A percentile compares a stretch with the other conserved stretches of the same genome.
Conservation (phyloP, 2,329 filamentous ascomycete genomes). For the Alternaria conjuncta region DNA sequence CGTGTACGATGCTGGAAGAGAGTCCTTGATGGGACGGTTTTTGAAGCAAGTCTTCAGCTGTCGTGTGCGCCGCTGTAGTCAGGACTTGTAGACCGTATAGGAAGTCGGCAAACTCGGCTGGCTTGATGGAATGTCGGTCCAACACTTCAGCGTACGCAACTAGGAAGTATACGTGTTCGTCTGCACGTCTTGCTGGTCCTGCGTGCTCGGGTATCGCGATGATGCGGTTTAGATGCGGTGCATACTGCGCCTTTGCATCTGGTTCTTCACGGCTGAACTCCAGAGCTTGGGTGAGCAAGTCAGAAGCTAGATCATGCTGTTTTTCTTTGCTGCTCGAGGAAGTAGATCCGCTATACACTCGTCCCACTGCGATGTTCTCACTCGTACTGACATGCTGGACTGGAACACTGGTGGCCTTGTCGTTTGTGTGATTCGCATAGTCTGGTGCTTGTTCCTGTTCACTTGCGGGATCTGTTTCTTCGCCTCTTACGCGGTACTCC, state of each 20-base stretch:
- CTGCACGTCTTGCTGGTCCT: background rate
- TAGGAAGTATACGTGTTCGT: constrained; percentile 30
- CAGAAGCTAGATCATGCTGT: constrained; percentile 8
- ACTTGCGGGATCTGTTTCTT: constrained; percentile 21
- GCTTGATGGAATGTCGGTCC: constrained; percentile 36
- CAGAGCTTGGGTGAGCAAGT: constrained; percentile 30
- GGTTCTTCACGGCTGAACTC: constrained; percentile 36
- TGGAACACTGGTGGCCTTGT: constrained; percentile 28
- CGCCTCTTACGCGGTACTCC: constrained; percentile 32
- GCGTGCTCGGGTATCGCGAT: constrained; percentile 37
- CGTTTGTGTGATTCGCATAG: constrained; percentile 24
- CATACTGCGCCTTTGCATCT: constrained; percentile 30
- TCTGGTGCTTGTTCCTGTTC: constrained; percentile 30
- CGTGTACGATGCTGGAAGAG: constrained; percentile 17
- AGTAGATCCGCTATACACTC: background rate
- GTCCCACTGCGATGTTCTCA: constrained; percentile 32
- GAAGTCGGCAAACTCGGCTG: constrained; percentile 41
- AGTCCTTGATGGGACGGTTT: background rate
- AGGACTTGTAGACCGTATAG: constrained; percentile 43
- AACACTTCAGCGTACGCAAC: constrained; percentile 40
- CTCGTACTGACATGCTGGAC: constrained; percentile 31
- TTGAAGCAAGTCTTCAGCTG: constrained; percentile 12
- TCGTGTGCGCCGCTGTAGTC: constrained; percentile 20
- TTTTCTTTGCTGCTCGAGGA: background rate
- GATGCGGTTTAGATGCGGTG: constrained; percentile 28